phyloP scores from a whole-genome alignment of 768 basidiomycete species.

The Suillus luteus region DNA sequence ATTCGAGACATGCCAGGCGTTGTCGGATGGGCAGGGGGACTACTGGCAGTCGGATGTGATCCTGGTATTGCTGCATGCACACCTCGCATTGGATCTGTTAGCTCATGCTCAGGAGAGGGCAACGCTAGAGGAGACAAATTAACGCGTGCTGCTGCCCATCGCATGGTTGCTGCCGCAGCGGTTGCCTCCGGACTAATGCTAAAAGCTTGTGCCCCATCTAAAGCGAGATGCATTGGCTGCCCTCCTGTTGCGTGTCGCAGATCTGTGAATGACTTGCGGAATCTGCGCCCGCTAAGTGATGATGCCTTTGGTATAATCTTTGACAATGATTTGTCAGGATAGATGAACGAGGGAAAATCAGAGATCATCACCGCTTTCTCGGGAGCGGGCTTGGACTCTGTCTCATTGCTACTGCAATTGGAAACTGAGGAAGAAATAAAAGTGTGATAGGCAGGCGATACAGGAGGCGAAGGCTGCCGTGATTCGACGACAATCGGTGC shows the following conservation, averaged over 20 bases:
- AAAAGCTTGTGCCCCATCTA: constrained; percentile 31
- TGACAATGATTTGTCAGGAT: constrained; percentile 28
- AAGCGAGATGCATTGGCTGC: constrained; percentile 31
- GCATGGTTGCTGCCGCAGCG: constrained; percentile 78
- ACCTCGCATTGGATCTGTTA: constrained; percentile 87
- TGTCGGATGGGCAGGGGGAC: constrained; percentile 37
- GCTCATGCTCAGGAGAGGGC: constrained; percentile 89
- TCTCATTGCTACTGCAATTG: constrained; percentile 10
- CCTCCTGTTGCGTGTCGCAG: constrained; percentile 33
- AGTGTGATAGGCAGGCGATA: constrained; percentile 14
- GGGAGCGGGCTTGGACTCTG: neutral
- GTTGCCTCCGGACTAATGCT: constrained; percentile 52
- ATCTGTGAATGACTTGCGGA: constrained; percentile 50
- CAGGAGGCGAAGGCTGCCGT: constrained; percentile 14
- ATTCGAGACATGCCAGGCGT: constrained; percentile 54
- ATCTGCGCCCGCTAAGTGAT: constrained; percentile 39
- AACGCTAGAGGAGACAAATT: constrained; percentile 85
- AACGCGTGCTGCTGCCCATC: constrained; percentile 81
- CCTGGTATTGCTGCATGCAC: constrained; percentile 68
- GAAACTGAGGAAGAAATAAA: constrained; percentile 15
- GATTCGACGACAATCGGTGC: constrained; percentile 9
- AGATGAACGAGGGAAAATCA: constrained; percentile 17
- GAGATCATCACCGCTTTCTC: constrained; percentile 5
- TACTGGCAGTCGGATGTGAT: constrained; percentile 44
- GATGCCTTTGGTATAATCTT: constrained; percentile 28